Percentiles rank a stretch among this genome's conserved stretches.
These are phyloP conservation scores for Chaetomiaceae sp. DNA, from an alignment of 2,329 filamentous ascomycete species.

Conservation along the genomic window DNA sequence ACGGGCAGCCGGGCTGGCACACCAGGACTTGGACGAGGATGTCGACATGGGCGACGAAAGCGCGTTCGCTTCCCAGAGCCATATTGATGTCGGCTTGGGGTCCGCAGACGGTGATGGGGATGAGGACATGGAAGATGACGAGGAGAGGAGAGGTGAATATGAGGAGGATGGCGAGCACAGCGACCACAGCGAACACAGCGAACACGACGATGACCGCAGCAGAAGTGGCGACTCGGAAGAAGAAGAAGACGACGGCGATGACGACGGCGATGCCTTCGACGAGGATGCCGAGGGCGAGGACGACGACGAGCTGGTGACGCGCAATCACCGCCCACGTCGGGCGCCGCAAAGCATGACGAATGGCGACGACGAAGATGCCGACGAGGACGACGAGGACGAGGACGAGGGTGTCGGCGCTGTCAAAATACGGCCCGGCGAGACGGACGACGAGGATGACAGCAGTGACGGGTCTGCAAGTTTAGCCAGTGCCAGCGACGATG, in stretches of 20 bases:
- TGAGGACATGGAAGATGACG: constrained; percentile 23
- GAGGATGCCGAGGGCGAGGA: constrained; percentile 29
- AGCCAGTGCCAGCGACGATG: constrained; percentile 48
- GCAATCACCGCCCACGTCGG: constrained; percentile 14
- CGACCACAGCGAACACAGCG: constrained; percentile 14
- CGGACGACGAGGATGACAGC: constrained; percentile 37
- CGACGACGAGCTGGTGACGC: constrained; percentile 25
- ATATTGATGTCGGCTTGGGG: constrained; percentile 19
- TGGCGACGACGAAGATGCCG: constrained; percentile 27
- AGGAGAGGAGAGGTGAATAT: constrained; percentile 31
- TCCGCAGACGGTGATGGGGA: constrained; percentile 22
- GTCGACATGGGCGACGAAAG: constrained; percentile 27
- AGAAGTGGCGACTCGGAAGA: constrained; percentile 26
- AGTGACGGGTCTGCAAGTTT: constrained; percentile 31
- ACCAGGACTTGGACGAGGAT: constrained; percentile 32
- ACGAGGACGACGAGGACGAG: constrained; percentile 39
- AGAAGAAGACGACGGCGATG: constrained; percentile 25
- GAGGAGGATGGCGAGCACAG: constrained; percentile 29
- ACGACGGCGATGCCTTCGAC: constrained; percentile 24
- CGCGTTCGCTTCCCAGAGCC: constrained; percentile 18
- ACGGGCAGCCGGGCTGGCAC: constrained; percentile 38
- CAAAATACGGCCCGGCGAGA: constrained; percentile 51
- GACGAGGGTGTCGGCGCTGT: constrained; percentile 54
- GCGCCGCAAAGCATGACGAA: constrained; percentile 20
- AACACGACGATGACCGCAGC: constrained; percentile 21